These are phyloP conservation scores for Amoeboaphelidium protococcarum DNA, from an alignment of 371 early-diverging fungal species.

Conservation along the genomic window DNA sequence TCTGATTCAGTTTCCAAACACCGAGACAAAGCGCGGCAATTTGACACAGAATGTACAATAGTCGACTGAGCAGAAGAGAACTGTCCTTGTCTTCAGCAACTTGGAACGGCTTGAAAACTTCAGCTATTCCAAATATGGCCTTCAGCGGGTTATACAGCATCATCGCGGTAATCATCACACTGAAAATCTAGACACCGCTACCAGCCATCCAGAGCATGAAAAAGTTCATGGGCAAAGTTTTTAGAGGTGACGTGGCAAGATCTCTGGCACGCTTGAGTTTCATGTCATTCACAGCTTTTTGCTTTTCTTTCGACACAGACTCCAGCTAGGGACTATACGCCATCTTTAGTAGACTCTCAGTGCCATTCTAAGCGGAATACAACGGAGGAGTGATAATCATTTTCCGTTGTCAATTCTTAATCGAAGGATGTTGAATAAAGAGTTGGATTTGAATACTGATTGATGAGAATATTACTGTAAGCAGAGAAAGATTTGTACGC, in stretches of 20 bases:
- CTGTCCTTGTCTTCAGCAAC: conserved; percentile 1
- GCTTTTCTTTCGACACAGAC: too few species aligned
- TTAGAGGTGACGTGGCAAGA: conserved; percentile 24
- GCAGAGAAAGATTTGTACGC: too few species aligned
- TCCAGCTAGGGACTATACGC: too few species aligned
- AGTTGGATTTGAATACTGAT: too few species aligned
- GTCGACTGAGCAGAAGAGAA: conserved; percentile 39
- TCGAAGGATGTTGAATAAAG: too few species aligned
- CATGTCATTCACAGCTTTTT: too few species aligned
- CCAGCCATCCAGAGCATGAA: conserved; percentile 97
- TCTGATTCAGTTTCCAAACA: conserved; percentile 59
- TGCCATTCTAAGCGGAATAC: too few species aligned
- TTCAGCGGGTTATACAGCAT: conserved; percentile 60
- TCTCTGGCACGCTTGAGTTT: background rate
- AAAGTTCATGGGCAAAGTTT: conserved; percentile 81
- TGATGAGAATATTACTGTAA: too few species aligned
- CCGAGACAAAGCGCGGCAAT: conserved; percentile 50
- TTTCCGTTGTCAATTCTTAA: too few species aligned
- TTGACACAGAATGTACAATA: conserved; percentile 48
- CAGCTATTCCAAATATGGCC: conserved; percentile 11
- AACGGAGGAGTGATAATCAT: too few species aligned
- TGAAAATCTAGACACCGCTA: conserved; percentile 75
- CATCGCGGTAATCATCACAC: conserved; percentile 84
- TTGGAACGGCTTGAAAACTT: conserved; percentile 7
- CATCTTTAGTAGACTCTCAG: too few species aligned